phyloP scores from a whole-genome alignment of 2,329 filamentous ascomycete genomes.

The Nigrospora osmanthi region DNA sequence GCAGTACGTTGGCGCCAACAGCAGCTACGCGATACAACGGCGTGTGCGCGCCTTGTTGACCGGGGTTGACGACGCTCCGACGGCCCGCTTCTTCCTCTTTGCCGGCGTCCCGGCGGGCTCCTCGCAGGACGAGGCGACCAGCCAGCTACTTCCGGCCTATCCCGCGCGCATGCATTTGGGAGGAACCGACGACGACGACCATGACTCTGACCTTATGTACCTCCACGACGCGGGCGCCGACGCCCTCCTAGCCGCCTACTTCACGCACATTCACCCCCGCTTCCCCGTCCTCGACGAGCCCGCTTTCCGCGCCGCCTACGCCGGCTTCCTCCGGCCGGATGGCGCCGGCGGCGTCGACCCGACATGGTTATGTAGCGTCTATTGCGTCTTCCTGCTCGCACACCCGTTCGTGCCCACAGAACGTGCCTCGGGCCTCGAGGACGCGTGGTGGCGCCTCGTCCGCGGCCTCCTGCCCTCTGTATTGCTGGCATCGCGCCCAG shows the following conservation, averaged over 20 bases:
- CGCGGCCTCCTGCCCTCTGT: conserved; percentile 30
- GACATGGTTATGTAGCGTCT: conserved; percentile 30
- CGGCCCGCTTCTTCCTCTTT: conserved; percentile 29
- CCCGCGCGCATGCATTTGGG: too few species aligned
- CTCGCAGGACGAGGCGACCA: background rate
- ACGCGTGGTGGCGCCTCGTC: conserved; percentile 27
- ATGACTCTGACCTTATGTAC: background rate
- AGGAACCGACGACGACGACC: background rate
- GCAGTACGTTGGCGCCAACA: conserved; percentile 33
- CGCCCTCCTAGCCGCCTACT: conserved; percentile 28
- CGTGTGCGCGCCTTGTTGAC: conserved; percentile 29
- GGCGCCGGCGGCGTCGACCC: conserved; percentile 15
- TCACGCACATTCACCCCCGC: conserved; percentile 31
- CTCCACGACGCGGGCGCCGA: conserved; percentile 11
- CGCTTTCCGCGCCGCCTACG: conserved; percentile 31
- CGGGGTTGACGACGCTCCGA: conserved; percentile 6
- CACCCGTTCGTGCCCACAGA: conserved; percentile 18
- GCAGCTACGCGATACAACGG: conserved; percentile 31
- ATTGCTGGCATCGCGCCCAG: conserved; percentile 31
- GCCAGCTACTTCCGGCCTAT: background rate
- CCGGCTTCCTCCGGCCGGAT: conserved; percentile 14
- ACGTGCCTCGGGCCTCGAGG: conserved; percentile 5
- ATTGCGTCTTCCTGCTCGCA: conserved; percentile 30
- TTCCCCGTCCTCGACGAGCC: conserved; percentile 33
- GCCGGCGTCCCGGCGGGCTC: conserved; percentile 26